These are phyloP conservation scores for Cordyceps tenuipes DNA, from an alignment of 2,329 filamentous ascomycete species.

Conservation along the genomic window DNA sequence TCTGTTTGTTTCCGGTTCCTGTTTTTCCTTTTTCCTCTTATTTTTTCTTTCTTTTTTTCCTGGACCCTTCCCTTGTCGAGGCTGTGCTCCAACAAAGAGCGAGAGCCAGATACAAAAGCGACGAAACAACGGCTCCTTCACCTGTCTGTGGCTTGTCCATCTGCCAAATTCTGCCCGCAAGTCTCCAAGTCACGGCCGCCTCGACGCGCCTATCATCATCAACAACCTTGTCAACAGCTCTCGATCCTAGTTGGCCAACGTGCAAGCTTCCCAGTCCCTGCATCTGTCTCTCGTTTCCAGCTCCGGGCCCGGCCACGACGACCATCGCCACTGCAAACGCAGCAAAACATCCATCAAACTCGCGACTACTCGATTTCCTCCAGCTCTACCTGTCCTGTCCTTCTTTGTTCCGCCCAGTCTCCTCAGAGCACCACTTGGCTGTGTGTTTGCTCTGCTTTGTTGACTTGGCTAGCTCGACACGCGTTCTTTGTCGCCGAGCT, in stretches of 20 bases:
- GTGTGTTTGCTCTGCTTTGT: slow-evolving; percentile 3
- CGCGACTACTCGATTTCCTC: background rate
- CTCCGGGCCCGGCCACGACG: background rate
- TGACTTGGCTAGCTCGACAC: background rate
- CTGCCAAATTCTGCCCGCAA: background rate
- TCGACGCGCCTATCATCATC: background rate
- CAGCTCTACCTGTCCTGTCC: background rate
- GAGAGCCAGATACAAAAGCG: background rate
- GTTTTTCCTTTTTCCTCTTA: background rate
- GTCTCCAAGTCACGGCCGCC: background rate
- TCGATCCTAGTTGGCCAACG: background rate
- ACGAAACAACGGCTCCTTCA: background rate
- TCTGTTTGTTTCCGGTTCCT: background rate
- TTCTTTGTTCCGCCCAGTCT: background rate
- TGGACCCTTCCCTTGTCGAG: background rate
- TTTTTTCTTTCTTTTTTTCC: background rate
- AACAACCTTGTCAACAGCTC: background rate
- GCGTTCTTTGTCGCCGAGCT: background rate
- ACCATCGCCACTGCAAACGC: background rate
- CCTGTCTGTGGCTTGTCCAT: background rate
- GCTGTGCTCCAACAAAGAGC: background rate
- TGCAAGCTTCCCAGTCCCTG: background rate
- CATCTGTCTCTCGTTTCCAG: slow-evolving; percentile 5
- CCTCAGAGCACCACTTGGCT: slow-evolving; percentile 1
- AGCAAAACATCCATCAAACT: background rate